Base-by-base conservation (phyloP, 768 basidiomycete species). In the Auricularia sp. region DNA sequence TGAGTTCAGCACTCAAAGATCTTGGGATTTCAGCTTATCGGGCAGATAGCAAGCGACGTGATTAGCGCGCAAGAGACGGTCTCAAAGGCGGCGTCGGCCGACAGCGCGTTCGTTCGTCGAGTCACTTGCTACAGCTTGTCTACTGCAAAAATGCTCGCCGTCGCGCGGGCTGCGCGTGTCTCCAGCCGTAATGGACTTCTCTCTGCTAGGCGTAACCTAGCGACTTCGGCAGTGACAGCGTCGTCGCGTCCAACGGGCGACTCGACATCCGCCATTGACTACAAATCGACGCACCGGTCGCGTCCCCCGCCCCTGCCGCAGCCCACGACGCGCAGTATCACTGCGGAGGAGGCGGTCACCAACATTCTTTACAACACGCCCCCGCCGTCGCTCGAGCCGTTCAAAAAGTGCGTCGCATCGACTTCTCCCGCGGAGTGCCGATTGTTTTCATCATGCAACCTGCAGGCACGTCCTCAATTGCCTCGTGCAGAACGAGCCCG, bases 401-500 rank as follows among this genome's bases (percentile, higher is more conserved):
- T 87, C 78, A 95, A 95, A 82, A 92, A 89, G 93, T 93, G 70
- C 68, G 83, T 78, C 14, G 61, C 64, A 54, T 24, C 51, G 47
- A 67, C 68, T 61, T 56, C 69, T 63, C 66, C 67, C 65, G 11
- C 66, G 67, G 63, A 59, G 64, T 64, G 21, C 56, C 24, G 56
- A 24, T 63, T 63, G 66, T 68, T 64, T 36, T 66, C 67, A 58
- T 29, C 29, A 29, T 29, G 29, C 63, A 29, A 11, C 44, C 6
- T 8, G 16, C 71, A 98, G 94, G 75, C 96, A 98, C 73, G 84
- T 95, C 65, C 83, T 98, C 67, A 98, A 99, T 78, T 98, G 95
- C 75, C 86, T 99, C 66, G 97, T 98, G 3, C 97, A 99, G 77
- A 98, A 99, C 74, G 97, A 99, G 77, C 97, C 97, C 2, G 97